These are phyloP conservation scores for Penicillium concentricum DNA, from an alignment of 2,329 filamentous ascomycete genomes.

Conservation along the genomic window DNA sequence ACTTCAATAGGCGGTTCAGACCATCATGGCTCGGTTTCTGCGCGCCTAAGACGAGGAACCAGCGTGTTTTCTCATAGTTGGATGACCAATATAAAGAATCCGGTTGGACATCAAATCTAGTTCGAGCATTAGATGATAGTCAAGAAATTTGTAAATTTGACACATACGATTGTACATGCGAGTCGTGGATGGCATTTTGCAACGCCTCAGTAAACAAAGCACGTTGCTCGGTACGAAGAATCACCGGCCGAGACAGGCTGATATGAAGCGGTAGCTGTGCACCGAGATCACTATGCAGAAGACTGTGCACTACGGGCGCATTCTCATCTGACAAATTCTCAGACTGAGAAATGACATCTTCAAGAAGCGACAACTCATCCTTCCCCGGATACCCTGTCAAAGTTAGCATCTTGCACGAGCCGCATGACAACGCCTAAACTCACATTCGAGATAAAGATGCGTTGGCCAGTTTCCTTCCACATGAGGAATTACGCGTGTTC, in stretches of 20 bases:
- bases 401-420: conserved; percentile 13
- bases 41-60: conserved; percentile 78
- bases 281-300: conserved; percentile 75
- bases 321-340: conserved; percentile 41
- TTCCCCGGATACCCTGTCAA: conserved; percentile 42
- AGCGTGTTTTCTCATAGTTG: conserved; percentile 67
- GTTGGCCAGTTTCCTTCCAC: conserved; percentile 88
- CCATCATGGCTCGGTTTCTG: conserved; percentile 49
- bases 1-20: conserved; percentile 61
- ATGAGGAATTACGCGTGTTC: conserved; percentile 79
- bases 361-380: conserved; percentile 34
- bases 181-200: conserved; percentile 42
- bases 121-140: background rate
- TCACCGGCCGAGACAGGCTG: conserved; percentile 80
- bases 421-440: conserved; percentile 33
- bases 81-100: conserved; percentile 61
- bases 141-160: background rate
- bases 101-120: conserved; percentile 52
- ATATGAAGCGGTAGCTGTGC: conserved; percentile 81
- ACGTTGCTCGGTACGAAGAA: conserved; percentile 70
- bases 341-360: conserved; percentile 28
- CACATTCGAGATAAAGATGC: conserved; percentile 92
- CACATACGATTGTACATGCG: conserved; percentile 48
- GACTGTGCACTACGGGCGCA: conserved; percentile 57
- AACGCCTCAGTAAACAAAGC: conserved; percentile 64